Percentiles rank a stretch among this genome's conserved stretches.
phyloP scores from a whole-genome alignment of 139 green algal genomes.

The Auxenochlorella pyrenoidosa region DNA sequence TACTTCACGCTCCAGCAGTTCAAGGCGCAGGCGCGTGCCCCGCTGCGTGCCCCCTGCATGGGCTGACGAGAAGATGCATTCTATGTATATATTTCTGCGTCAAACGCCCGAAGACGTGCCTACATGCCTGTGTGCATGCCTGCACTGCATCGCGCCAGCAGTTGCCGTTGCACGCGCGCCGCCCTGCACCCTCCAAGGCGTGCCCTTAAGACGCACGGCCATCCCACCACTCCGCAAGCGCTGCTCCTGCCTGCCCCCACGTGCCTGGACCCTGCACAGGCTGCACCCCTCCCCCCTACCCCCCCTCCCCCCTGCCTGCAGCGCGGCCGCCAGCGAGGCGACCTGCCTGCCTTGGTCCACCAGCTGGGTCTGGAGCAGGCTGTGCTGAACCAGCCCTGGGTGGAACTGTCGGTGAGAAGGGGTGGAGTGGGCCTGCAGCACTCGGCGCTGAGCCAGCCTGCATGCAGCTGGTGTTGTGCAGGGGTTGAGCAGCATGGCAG shows the following conservation, averaged over 20 bases:
- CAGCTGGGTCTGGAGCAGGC: slow-evolving; percentile 77
- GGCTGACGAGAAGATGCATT: too few relatives aligned
- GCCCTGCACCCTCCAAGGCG: too few relatives aligned
- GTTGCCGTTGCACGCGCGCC: too few relatives aligned
- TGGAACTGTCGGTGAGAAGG: slow-evolving; percentile 76
- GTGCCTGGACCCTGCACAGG: background rate
- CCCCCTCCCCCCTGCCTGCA: slow-evolving; percentile 26
- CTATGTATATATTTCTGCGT: background rate
- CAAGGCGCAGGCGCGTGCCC: background rate
- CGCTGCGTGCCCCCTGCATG: background rate
- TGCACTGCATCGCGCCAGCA: too few relatives aligned
- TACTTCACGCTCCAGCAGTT: slow-evolving; percentile 78
- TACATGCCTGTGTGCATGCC: too few relatives aligned
- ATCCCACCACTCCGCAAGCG: too few relatives aligned
- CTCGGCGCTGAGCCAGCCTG: too few relatives aligned
- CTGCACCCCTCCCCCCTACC: background rate
- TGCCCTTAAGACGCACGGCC: too few relatives aligned
- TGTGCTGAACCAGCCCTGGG: slow-evolving; percentile 81
- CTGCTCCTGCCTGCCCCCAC: too few relatives aligned
- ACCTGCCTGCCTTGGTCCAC: slow-evolving; percentile 75
- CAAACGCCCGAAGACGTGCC: too few relatives aligned
- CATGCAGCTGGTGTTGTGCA: too few relatives aligned
- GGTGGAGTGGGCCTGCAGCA: too few relatives aligned
- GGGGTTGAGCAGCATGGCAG: background rate
- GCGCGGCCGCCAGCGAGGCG: slow-evolving; percentile 58